phyloP scores from a whole-genome alignment of 2,329 filamentous ascomycete genomes.

The Sclerotinia glacialis region DNA sequence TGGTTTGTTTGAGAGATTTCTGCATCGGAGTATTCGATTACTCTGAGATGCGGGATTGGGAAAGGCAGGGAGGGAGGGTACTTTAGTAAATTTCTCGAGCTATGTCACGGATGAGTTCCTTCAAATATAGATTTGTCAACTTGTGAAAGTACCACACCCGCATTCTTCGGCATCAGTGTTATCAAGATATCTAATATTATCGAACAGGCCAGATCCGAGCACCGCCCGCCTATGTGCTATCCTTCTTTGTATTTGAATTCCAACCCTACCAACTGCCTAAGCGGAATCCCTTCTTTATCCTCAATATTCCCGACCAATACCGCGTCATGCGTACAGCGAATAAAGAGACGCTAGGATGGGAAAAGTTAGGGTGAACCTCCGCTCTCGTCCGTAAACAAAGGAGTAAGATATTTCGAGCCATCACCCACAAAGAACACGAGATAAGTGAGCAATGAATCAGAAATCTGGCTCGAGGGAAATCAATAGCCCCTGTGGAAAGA shows the following conservation, averaged over 20 bases:
- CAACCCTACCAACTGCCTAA: neutral
- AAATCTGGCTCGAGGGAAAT: neutral
- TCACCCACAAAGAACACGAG: neutral
- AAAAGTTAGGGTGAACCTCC: neutral
- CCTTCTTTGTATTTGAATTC: neutral
- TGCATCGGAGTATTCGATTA: too few species aligned
- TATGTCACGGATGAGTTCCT: too few species aligned
- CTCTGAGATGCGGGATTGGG: too few species aligned
- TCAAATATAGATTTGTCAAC: neutral
- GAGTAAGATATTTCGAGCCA: neutral
- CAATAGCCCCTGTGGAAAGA: neutral
- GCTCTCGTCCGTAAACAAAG: neutral
- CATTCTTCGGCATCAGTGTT: neutral
- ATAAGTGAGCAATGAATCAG: neutral
- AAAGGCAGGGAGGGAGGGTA: too few species aligned
- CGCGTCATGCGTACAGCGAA: neutral
- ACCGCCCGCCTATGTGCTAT: too few species aligned
- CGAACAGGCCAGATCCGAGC: neutral
- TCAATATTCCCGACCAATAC: neutral
- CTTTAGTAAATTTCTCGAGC: too few species aligned
- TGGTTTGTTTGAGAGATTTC: too few species aligned
- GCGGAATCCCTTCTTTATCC: neutral
- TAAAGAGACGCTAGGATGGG: neutral
- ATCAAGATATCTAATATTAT: neutral
- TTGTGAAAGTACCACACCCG: too few species aligned